Base-by-base conservation (phyloP, 1,139 yeast genomes). In the Debaryomyces coudertii region DNA sequence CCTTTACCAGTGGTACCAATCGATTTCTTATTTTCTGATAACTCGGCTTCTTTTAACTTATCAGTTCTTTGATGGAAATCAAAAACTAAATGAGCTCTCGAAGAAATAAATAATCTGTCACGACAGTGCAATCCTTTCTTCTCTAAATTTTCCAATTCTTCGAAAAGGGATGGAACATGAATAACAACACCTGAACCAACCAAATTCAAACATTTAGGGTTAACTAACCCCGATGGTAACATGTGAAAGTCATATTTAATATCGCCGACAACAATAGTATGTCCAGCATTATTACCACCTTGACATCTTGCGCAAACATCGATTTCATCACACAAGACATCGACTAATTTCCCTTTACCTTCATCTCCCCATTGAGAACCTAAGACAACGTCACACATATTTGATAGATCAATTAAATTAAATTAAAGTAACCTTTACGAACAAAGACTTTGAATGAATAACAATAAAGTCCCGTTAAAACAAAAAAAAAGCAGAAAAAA, bases 321-420 rank as follows among this genome's bases (percentile, higher is more conserved):
- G 58, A 92, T 86, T 57, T 89, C 84, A 61, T 90, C 97, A 69
- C 97, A 93, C 47, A 93, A 79, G 49, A 93, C 77, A 66, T 93
- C 99, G 46, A 93, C 99, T 49, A 93, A 80, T 71, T 95, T 93
- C 49, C 99, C 99, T 68, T 93, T 93, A 65, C 99, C 99, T 82
- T 93, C 99, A 66, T 93, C 99, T 54, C 99, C 99, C 99, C 99
- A 93, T 72, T 93, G 99, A 69, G 97, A 77, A 51, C 99, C 99
- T 62, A 93, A 80, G 47, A 93, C 98, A 57, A 93, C 98, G 76
- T 87, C 89, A 68, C 89, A 87, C 92, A 87, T 86, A 27, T 15
- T 51, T 35, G 25, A 14, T 23, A 36, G 31, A 34, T 40, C 39
- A 52, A 49, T 40, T 43, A 40, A 47, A 40, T 49, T 46, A 38